Conservation (phyloP, 2,329 filamentous ascomycete genomes). For the Cladosporium sp. region DNA sequence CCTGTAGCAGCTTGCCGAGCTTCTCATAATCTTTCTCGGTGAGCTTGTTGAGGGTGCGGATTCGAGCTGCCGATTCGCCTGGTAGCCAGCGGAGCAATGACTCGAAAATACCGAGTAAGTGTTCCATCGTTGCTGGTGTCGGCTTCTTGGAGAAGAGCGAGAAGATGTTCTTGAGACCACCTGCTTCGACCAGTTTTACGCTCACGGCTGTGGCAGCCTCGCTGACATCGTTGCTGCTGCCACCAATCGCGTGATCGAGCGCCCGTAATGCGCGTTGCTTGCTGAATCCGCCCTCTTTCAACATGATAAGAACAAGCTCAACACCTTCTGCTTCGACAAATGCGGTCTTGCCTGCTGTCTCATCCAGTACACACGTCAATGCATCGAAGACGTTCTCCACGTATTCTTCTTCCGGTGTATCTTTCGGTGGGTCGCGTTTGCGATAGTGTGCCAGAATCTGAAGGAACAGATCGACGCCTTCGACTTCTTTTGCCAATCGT, state of each 20-base stretch:
- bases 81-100: conserved; percentile 77
- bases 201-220: conserved; percentile 59
- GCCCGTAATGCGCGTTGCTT: conserved; percentile 71
- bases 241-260: conserved; percentile 74
- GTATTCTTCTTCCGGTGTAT: conserved; percentile 87
- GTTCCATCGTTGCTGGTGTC: conserved; percentile 65
- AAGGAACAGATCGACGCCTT: conserved; percentile 74
- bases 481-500: conserved; percentile 51
- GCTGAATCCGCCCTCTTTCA: conserved; percentile 81
- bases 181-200: conserved; percentile 71
- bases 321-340: conserved; percentile 89
- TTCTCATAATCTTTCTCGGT: conserved; percentile 94
- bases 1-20: conserved; percentile 63
- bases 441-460: conserved; percentile 82
- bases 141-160: conserved; percentile 82
- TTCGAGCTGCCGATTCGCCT: conserved; percentile 70
- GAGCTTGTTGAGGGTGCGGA: conserved; percentile 86
- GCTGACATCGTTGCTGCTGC: conserved; percentile 33
- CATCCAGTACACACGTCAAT: conserved; percentile 74
- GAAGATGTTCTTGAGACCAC: conserved; percentile 80
- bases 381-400: conserved; percentile 91
- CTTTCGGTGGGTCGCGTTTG: conserved; percentile 77
- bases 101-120: conserved; percentile 79
- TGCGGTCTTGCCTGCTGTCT: conserved; percentile 67
- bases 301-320: conserved; percentile 86